Percentiles rank a stretch among this genome's conserved stretches.
These are phyloP conservation scores for Aspergillus novoparasiticus DNA, from an alignment of 2,329 filamentous ascomycete species.

Conservation along the genomic window DNA sequence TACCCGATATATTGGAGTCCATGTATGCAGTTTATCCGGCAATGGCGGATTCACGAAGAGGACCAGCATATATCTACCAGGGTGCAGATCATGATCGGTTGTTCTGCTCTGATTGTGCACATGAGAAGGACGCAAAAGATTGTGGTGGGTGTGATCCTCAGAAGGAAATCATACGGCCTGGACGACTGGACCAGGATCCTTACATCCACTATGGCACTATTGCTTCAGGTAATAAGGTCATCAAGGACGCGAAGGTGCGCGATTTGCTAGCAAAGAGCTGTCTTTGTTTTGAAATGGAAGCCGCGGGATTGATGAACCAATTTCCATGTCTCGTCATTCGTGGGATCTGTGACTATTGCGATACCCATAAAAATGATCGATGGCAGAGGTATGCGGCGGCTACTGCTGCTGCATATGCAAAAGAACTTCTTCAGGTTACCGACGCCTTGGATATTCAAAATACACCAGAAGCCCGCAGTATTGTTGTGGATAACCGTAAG, in stretches of 20 bases:
- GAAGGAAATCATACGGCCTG: not conserved
- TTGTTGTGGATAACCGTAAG: not conserved
- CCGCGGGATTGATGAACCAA: conserved; percentile 9
- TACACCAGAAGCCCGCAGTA: not conserved
- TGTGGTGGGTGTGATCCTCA: not conserved
- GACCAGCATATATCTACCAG: not conserved
- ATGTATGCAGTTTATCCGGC: not conserved
- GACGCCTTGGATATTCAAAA: not conserved
- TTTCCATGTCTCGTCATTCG: conserved; percentile 6
- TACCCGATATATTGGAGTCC: not conserved
- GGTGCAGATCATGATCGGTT: not conserved
- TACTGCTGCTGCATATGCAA: conserved; percentile 5
- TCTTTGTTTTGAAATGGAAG: conserved; percentile 11
- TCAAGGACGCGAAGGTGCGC: not conserved
- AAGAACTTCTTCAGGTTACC: conserved; percentile 1
- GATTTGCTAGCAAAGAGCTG: not conserved
- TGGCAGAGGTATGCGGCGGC: conserved; percentile 10
- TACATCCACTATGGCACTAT: conserved; percentile 9
- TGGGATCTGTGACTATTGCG: conserved; percentile 11
- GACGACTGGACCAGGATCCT: not conserved
- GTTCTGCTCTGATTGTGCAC: not conserved
- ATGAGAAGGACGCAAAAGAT: not conserved
- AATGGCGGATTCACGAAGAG: conserved; percentile 4
- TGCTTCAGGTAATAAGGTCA: conserved; percentile 5
- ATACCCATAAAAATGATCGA: conserved; percentile 8